Conservation (phyloP, 2,329 filamentous ascomycete genomes). For the Calonectria multiphialidica region DNA sequence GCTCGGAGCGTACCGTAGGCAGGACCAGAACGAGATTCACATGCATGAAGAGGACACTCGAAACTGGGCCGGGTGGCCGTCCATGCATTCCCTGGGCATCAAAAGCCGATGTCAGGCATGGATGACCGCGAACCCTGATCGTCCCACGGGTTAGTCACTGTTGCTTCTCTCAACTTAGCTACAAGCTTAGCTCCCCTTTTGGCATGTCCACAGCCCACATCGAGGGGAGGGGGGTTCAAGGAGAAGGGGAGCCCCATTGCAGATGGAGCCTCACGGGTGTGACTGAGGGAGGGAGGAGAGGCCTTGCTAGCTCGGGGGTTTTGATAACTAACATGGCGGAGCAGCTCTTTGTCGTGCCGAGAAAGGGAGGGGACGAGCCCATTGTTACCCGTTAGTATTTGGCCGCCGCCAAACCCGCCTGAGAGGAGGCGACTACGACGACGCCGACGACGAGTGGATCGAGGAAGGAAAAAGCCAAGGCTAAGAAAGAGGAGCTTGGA, state of each 20-base stretch:
- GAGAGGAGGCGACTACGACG: slow-evolving; percentile 2
- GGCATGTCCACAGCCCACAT: not conserved
- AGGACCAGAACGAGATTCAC: slow-evolving; percentile 19
- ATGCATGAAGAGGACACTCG: slow-evolving; percentile 14
- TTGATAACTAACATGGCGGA: slow-evolving; percentile 9
- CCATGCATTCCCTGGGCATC: slow-evolving; percentile 26
- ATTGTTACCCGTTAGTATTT: slow-evolving; percentile 18
- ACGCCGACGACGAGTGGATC: slow-evolving; percentile 10
- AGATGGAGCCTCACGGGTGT: not conserved
- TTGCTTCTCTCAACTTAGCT: slow-evolving; percentile 6
- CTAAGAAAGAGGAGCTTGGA: slow-evolving; percentile 7
- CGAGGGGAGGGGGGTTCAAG: not conserved
- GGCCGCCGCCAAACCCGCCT: slow-evolving; percentile 15
- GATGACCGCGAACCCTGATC: slow-evolving; percentile 21
- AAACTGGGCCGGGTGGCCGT: not conserved
- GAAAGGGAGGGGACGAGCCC: not conserved
- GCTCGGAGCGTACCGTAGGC: not conserved
- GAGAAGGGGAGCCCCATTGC: not conserved
- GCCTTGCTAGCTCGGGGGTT: not conserved
- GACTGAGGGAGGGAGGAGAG: too few relatives aligned
- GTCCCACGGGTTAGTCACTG: slow-evolving; percentile 5
- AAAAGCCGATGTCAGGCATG: slow-evolving; percentile 21
- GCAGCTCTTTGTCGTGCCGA: slow-evolving; percentile 6
- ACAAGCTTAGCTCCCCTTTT: slow-evolving; percentile 11
- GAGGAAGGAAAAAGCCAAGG: not conserved